Conservation (phyloP, 306 rosid species). For the Vigna reflexopilosa region DNA sequence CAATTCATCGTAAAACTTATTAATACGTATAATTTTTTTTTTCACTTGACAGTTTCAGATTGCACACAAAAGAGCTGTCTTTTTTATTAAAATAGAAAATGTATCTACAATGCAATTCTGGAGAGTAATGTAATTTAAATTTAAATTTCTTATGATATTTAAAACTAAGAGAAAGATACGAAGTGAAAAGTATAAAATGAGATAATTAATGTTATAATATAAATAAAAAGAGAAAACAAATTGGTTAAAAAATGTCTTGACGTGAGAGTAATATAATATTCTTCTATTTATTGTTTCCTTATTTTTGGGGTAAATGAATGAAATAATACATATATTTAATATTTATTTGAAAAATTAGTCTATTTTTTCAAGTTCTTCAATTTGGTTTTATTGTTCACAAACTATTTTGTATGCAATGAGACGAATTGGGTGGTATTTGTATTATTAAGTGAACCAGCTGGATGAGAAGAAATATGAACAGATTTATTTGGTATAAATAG, state of each 20-base stretch:
- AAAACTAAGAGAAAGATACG: background rate
- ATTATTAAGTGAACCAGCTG: background rate
- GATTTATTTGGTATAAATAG: background rate
- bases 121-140: no score
- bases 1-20: no score
- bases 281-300: background rate
- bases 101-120: no score
- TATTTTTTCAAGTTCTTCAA: background rate
- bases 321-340: background rate
- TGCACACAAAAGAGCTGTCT: no score
- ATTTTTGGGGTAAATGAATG: background rate
- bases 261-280: background rate
- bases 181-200: background rate
- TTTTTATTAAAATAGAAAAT: no score
- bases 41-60: no score
- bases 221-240: background rate
- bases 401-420: background rate
- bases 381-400: background rate
- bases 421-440: background rate
- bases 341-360: background rate
- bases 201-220: background rate
- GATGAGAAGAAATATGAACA: background rate
- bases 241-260: background rate
- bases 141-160: background rate
- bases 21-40: no score